Base-by-base conservation (phyloP, 108 stramenopile genomes). In the Fragilariopsis cylindrus region DNA sequence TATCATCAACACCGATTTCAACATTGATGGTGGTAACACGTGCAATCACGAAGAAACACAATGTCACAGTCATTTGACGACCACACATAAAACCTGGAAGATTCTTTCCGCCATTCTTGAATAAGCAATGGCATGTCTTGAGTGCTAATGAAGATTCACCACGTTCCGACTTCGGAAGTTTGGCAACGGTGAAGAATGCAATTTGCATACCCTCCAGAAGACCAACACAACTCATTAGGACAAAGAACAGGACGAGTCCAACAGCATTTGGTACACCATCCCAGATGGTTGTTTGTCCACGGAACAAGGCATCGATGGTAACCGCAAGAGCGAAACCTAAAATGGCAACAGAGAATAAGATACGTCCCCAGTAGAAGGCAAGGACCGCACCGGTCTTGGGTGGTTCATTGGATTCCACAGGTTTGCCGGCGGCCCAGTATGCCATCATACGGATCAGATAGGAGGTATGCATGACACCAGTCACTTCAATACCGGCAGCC, bases 201-300 rank as follows among this genome's bases (percentile, higher is more conserved):
- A 94, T 92, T 74, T 94, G 93, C 89, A 92, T 94, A 65, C 85
- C 93, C 78, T 94, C 93, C 16, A 94, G 79, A 58, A 89, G 82
- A 78, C 93, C 93, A 54, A 92, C 89, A 57, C 88, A 68, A 68
- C 69, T 73, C 81, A 89, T 81, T 66, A 94, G 79, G 67, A 92
- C 76, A 62, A 92, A 83, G 76, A 94, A 86, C 45, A 92, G 64
- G 69, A 88, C 57, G 71, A 92, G 79, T n/a, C 81, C 85, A 2
- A 82, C 81, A 53, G 12, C 53, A 40, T 68, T 60, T 15, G 88
- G 83, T 46, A 86, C 77, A 55, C 78, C 76, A 0, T 66, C 65
- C 74, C 81, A 84, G 75, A 88, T 81, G 52, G 84, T 75, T 57
- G 92, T 88, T 69, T 85, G 74, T 53, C 87, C 88, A 13, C 82